phyloP scores from a whole-genome alignment of 164 flowering plant genomes.

The Chimonanthus salicifolius region DNA sequence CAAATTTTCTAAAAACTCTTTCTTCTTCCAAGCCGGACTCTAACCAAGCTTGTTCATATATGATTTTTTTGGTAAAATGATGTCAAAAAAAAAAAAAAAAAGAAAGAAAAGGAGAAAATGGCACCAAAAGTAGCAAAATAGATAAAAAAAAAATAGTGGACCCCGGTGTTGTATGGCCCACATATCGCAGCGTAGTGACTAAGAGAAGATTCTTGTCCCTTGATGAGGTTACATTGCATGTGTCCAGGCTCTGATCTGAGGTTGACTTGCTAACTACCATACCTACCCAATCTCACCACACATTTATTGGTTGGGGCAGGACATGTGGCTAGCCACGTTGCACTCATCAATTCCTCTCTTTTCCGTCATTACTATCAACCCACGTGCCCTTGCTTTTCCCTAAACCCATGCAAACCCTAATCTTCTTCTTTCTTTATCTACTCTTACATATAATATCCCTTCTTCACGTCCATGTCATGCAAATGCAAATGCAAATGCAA shows the following conservation, averaged over 20 bases:
- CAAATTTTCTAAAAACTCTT: too few relatives aligned
- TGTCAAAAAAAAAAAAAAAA: background rate
- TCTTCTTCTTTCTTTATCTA: background rate
- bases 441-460: background rate
- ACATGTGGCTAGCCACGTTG: background rate
- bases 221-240: conserved; percentile 4
- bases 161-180: background rate
- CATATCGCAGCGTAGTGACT: background rate
- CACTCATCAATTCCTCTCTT: background rate
- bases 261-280: conserved; percentile 11
- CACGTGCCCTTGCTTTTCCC: background rate
- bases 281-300: background rate
- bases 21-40: too few relatives aligned
- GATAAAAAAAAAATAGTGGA: background rate
- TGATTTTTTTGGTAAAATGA: background rate
- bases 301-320: background rate
- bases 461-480: background rate
- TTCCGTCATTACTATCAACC: background rate
- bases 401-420: background rate
- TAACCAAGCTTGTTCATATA: too few relatives aligned
- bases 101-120: background rate
- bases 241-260: background rate
- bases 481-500: too few relatives aligned
- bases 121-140: background rate
- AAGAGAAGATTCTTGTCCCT: background rate